These are phyloP conservation scores for Luvunga scandens DNA, from an alignment of 345 rosid genomes.

Conservation along the genomic window DNA sequence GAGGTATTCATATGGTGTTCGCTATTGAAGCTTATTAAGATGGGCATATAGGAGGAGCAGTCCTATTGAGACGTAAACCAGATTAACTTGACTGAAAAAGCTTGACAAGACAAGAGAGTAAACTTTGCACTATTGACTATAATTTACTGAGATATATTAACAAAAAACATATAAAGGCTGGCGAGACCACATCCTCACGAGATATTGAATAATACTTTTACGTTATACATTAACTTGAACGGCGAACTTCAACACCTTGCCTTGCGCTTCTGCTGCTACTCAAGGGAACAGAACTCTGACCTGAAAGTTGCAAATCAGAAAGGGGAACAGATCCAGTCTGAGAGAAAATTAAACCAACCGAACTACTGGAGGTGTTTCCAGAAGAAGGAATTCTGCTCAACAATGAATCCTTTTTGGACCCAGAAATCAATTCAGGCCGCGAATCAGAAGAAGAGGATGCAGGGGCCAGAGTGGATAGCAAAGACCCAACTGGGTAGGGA, in stretches of 20 bases:
- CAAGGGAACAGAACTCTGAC: slow-evolving; percentile 67
- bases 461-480: slow-evolving; percentile 59
- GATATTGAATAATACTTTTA: slow-evolving; percentile 23
- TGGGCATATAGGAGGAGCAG: slow-evolving; percentile 12
- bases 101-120: slow-evolving; percentile 14
- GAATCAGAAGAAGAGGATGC: slow-evolving; percentile 56
- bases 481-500: slow-evolving; percentile 80
- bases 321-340: slow-evolving; percentile 61
- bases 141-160: slow-evolving; percentile 31
- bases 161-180: slow-evolving; percentile 20
- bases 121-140: slow-evolving; percentile 36
- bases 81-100: slow-evolving; percentile 18
- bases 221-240: slow-evolving; percentile 47
- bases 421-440: slow-evolving; percentile 58
- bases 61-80: slow-evolving; percentile 28
- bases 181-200: slow-evolving; percentile 18
- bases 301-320: slow-evolving; percentile 66
- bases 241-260: slow-evolving; percentile 67
- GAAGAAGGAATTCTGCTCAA: slow-evolving; percentile 50
- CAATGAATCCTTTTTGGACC: slow-evolving; percentile 52
- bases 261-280: slow-evolving; percentile 64
- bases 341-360: slow-evolving; percentile 69
- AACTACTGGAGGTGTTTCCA: slow-evolving; percentile 58
- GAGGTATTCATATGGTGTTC: slow-evolving; percentile 7
- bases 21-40: slow-evolving; percentile 28